Base-by-base conservation (phyloP, 2,329 filamentous ascomycete species). In the Elsinoe necatrix region DNA sequence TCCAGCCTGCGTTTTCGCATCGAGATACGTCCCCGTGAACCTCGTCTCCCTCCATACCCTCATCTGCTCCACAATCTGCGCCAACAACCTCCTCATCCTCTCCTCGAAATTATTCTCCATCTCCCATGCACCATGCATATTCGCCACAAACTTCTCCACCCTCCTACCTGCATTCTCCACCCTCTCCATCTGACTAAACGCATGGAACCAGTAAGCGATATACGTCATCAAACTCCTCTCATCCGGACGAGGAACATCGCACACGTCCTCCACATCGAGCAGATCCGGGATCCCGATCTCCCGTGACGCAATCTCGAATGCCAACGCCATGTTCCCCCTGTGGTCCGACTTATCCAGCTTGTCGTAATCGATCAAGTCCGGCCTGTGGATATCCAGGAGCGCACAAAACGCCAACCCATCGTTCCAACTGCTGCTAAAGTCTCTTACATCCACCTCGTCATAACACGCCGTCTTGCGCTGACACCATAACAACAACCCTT, bases 151-250 rank as follows among this genome's bases (percentile, higher is more conserved):
- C 73, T 98, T 98, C 75, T 98, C 93, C 4, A 98, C 93, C 63
- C 93, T 83, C 60, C 93, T 83, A 4, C 93, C 93, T 3, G 93
- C 93, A 69, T 98, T 98, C 72, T 98, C 93, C 7, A 98, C 93
- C 69, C 92, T 87, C 74, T 98, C 93, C 85, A 98, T 95, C 68
- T 97, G 92, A 27, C 92, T 97, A 71, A 98, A 98, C 64, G 93
- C 93, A 69, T 98, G 93, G 80, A 98, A 98, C 93, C 93, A 98
- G 77, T 98, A 98, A 62, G 93, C 93, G 65, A 98, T 98, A 72
- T 98, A 98, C 0, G 93, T 98, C 93, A 98, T 98, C 69, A 98
- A 79, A 70, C 88, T 95, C 65, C 89, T 85, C 73, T 98, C 93
- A 69, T 98, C 93, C 21, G 93, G 93, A 74, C 93, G 95, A 21